Evolutionary conservation across 192 early-diverging fungal genomes (phyloP), one percentile per base, ranked within the genome.

Genomic region (Linnemannia zychae): DNA sequence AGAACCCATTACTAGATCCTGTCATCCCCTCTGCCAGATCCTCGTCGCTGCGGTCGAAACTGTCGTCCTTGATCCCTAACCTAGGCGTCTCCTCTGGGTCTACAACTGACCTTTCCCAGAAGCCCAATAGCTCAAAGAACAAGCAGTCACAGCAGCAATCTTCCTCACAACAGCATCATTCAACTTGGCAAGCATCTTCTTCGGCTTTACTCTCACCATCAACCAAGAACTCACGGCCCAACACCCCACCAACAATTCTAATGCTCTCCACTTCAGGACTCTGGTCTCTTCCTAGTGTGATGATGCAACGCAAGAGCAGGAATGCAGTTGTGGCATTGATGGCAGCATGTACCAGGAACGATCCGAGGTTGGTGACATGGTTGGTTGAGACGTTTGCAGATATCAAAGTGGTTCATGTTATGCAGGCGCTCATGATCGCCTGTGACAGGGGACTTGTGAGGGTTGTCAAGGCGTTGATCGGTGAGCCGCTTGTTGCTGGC

Each of bases 361-460:
- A 85, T 22, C 83, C 78, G 0, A 40, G 16, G 13, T 50, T 85
- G 3, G 83, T 85, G 18, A 70, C 60, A 3, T 85, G 83, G 83
- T 16, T 85, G 63, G 50, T 85, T 49, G 83, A 85, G 70, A 60
- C 83, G 2, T 79, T 85, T 73, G 77, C 83, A 6, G 83, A 85
- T 48, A 85, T 85, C 49, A 79, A 85, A 24, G 34, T 85, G 17
- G 68, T 38, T 16, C 83, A 85, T 53, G 33, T 85, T 16, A 75
- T 85, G 83, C 83, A 85, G 40, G 83, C 83, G 17, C 65, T 85
- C 5, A 79, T 79, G 74, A 79, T 85, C 37, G 77, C 83, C 40
- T 85, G 83, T 46, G 78, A 85, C 57, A 69, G 77, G 2, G 83
- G 83, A 5, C 69, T 72, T 7, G 31, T 76, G n/a, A 74, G 72